Base-by-base conservation (phyloP, 2,329 filamentous ascomycete genomes). In the Ampelomyces quisqualis region DNA sequence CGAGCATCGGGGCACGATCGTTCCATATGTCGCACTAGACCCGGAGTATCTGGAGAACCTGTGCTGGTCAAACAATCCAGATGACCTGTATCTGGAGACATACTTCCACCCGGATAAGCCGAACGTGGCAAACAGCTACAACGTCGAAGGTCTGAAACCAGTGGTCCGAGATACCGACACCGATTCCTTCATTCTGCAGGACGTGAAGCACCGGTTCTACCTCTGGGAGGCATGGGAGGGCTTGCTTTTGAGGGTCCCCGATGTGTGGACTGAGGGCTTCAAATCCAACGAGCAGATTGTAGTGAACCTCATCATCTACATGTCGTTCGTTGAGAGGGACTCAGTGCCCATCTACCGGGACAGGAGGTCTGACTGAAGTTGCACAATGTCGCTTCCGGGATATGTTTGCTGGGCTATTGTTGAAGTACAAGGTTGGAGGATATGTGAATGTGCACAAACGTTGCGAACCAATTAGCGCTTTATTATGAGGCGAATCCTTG, bases 1-100 rank as follows among this genome's bases (percentile, higher is more conserved):
- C 7, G 13, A 10, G 13, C 26, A 28, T 28, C 5, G 26, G n/a
- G 26, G 26, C 5, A 28, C 8, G 5, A 24, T 21, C 13, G 7
- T 27, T 11, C 22, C 23, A 5, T 47, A 43, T 18, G 28, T 47
- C 15, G 15, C 35, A n/a, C 31, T 47, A 22, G 35, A 30, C 15
- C 20, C 33, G 11, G 44, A 40, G 19, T 43, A 39, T 17, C 18
- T 35, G 13, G 15, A 24, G 8, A 10, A 36, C 6, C 17, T 30
- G n/a, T 39, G 30, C 15, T 47, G 40, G 40, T 39, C 44, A 18
- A 47, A 47, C n/a, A 23, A 47, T 19, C 40, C 44, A 8, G 36
- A 26, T 11, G 29, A 43, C 9, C 29, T 47, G 10, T 40, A 40
- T 15, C 21, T 47, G 6, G 29, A 23, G 7, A 28, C 28, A 14